Evolutionary conservation across 2,329 filamentous ascomycete species (phyloP).

Genomic region (Huntiella decipiens): DNA sequence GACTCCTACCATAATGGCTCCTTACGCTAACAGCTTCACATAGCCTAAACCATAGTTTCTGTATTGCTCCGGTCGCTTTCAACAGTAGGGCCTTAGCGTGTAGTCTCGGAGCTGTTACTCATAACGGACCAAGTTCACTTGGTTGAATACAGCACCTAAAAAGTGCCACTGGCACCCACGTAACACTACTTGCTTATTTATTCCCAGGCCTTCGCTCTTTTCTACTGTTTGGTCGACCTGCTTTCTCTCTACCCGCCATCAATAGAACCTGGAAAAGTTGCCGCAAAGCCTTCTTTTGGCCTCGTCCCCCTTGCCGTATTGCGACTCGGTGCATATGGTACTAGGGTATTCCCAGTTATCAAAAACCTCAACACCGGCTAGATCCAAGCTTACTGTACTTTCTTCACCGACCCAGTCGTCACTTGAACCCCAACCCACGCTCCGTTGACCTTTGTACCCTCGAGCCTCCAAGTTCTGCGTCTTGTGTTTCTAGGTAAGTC

Average conservation of each 20-base stretch:
- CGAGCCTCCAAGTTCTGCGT: too few species aligned
- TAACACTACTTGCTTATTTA: background rate
- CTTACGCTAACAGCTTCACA: too few species aligned
- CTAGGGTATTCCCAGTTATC: constrained; percentile 10
- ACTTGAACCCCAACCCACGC: background rate
- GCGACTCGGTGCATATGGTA: constrained; percentile 7
- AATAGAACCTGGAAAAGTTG: constrained; percentile 1
- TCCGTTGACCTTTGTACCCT: too few species aligned
- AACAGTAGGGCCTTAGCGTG: too few species aligned
- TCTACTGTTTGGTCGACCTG: constrained; percentile 3
- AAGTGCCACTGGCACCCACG: background rate
- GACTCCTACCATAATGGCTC: too few species aligned
- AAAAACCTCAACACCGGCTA: constrained; percentile 6
- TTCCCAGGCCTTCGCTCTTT: constrained; percentile 1
- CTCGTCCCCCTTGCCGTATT: constrained; percentile 9
- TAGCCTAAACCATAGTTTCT: too few species aligned
- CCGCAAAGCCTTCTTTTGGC: constrained; percentile 10
- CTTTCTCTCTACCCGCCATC: constrained; percentile 3
- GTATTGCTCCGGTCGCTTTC: too few species aligned
- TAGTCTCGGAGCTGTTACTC: too few species aligned
- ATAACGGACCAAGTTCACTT: background rate
- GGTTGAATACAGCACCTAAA: background rate
- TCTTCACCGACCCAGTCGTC: constrained; percentile 7
- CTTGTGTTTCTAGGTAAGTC: too few species aligned
- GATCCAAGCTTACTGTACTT: background rate